Evolutionary conservation across 495 filamentous ascomycete species (phyloP), one percentile per base, ranked within the genome.

Genomic region (Aspergillus cavernicola): DNA sequence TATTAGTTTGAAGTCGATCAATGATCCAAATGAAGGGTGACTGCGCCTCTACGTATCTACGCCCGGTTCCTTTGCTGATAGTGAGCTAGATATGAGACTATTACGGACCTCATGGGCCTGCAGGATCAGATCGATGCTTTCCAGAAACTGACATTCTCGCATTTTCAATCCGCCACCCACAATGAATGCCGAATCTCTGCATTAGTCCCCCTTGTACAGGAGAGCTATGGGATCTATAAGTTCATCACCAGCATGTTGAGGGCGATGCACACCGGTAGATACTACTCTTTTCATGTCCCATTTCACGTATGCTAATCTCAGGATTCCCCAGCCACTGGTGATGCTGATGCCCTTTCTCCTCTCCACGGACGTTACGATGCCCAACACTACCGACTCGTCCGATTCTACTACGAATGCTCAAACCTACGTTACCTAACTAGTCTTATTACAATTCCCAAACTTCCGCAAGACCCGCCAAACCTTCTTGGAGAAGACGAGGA

Each of bases 381-480:
- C 20, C 95, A 97, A 60, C 93, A 97, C 68, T 87, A 97, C 71
- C 88, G 93, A 20, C 80, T 98, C 15, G 87, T 96, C 59, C 92
- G 93, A 58, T 98, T 96, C 72, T 98, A 97, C 72, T 97, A 96
- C 68, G 93, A 98, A 72, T 98, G 93, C 72, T 97, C 92, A 5
- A 97, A 96, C 68, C 73, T 98, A 52, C 86, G 92, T 49, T 98
- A 98, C 64, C 80, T 98, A 49, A 97, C 93, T 15, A 95, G 90
- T 61, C 77, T 98, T 9, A 97, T 97, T 64, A 96, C 90, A 7
- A 88, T 97, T 13, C 93, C 93, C 2, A 96, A 97, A 65, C 80
- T 98, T 23, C 93, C 93, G 1, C 90, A 90, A 72, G 91, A 97
- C 39, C 89, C 95, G 3, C 93, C 93, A 1, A 96, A 87, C 57